Conservation (phyloP, 2,329 filamentous ascomycete species). For the Penicillium sumatraense region DNA sequence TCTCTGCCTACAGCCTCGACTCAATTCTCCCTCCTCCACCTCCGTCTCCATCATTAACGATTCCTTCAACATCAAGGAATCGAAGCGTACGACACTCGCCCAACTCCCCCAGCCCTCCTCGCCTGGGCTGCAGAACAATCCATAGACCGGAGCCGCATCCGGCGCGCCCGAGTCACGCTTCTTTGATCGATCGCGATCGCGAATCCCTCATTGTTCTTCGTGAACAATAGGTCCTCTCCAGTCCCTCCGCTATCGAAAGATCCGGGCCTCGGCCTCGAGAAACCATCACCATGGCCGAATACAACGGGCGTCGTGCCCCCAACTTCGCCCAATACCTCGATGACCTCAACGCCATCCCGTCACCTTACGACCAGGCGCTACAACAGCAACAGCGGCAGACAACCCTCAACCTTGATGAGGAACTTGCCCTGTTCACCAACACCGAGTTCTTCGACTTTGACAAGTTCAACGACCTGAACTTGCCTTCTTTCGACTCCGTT, state of each 20-base stretch:
- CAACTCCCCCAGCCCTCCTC: neutral
- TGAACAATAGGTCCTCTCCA: neutral
- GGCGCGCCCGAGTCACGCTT: slow-evolving; percentile 21
- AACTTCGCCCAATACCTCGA: slow-evolving; percentile 91
- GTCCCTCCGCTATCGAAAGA: neutral
- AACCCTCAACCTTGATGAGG: slow-evolving; percentile 68
- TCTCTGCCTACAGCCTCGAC: neutral
- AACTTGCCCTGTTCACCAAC: slow-evolving; percentile 80
- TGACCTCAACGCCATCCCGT: slow-evolving; percentile 74
- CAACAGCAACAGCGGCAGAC: slow-evolving; percentile 64
- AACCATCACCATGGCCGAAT: slow-evolving; percentile 66
- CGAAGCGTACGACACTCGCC: neutral
- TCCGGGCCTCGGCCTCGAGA: neutral
- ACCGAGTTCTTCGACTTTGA: slow-evolving; percentile 82
- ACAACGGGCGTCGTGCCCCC: slow-evolving; percentile 75
- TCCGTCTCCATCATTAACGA: neutral
- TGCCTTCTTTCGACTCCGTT: slow-evolving; percentile 38
- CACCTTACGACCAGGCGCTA: slow-evolving; percentile 65
- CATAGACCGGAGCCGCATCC: slow-evolving; percentile 23
- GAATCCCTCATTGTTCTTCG: slow-evolving; percentile 11
- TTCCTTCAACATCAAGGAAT: slow-evolving; percentile 7
- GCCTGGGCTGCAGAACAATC: slow-evolving; percentile 6
- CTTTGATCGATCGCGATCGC: slow-evolving; percentile 14
- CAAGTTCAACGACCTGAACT: slow-evolving; percentile 40
- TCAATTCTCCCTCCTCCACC: neutral